Conservation (phyloP, 2,329 filamentous ascomycete species). For the Fusarium sacchari region DNA sequence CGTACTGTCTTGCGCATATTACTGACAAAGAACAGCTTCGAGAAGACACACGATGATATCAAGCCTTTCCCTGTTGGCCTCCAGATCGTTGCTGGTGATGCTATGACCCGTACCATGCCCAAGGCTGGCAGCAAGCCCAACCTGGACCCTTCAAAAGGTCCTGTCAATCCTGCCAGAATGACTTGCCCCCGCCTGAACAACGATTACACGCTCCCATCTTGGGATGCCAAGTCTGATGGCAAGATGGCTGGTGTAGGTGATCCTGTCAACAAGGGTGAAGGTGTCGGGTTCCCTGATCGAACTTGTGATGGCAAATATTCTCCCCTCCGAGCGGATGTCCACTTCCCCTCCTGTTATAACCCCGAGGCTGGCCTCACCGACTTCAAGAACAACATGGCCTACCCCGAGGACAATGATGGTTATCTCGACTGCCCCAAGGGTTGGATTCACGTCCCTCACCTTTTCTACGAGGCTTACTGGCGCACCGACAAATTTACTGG, state of each 20-base stretch:
- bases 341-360: slow-evolving; percentile 81
- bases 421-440: slow-evolving; percentile 65
- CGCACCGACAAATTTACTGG: slow-evolving; percentile 63
- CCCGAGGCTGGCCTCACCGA: slow-evolving; percentile 67
- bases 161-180: slow-evolving; percentile 65
- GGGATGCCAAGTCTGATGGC: slow-evolving; percentile 65
- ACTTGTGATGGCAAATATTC: slow-evolving; percentile 72
- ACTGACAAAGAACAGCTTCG: slow-evolving; percentile 58
- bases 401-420: slow-evolving; percentile 62
- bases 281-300: slow-evolving; percentile 74
- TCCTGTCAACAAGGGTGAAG: slow-evolving; percentile 63
- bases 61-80: slow-evolving; percentile 76
- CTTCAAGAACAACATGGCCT: slow-evolving; percentile 73
- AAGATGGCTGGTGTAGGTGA: slow-evolving; percentile 64
- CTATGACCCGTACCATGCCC: slow-evolving; percentile 67
- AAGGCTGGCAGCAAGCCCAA: slow-evolving; percentile 59
- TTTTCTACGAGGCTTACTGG: slow-evolving; percentile 71
- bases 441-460: slow-evolving; percentile 64
- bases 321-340: slow-evolving; percentile 72
- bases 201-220: slow-evolving; percentile 60
- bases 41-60: slow-evolving; percentile 71
- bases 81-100: slow-evolving; percentile 75
- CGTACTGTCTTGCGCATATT: background rate
- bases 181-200: slow-evolving; percentile 67
- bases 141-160: slow-evolving; percentile 62